Evolutionary conservation across 805 yeast species (phyloP), one percentile per base, ranked within the genome.

Genomic region (Yamadazyma akitaensis): DNA sequence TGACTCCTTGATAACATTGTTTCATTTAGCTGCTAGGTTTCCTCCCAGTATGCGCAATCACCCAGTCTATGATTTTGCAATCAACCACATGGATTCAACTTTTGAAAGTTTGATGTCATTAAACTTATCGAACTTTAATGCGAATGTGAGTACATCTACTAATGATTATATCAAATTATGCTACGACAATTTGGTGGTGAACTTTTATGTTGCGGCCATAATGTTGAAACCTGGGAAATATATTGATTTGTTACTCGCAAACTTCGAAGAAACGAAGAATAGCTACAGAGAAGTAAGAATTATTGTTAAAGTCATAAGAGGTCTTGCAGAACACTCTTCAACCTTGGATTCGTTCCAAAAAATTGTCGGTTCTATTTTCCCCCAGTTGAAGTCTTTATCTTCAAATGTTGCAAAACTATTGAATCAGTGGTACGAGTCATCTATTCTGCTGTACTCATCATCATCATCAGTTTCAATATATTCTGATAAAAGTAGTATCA

Each of bases 161-260:
- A 44, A 30, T 24, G 49, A 42, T 17, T 26, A 46, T 17, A 43
- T 54, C 2, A 36, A 44, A 11, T 14, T 25, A n/a, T 46, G 53
- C 13, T 64, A 58, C 49, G 63, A 61, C 30, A 51, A 53, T 17
- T 51, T 67, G 14, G 24, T 55, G 7, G 57, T 64, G 2, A 61
- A 65, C 39, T 64, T 66, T 34, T 67, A 56, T 46, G 58, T 65
- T 1, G 65, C 71, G 5, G 75, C 76, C 5, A 59, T 68, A 5
- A 55, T 64, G 51, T 49, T 70, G 33, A 60, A 65, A 40, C 71
- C 74, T 1, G 60, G 59, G 6, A 59, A 53, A 43, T 70, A 70
- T 51, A 44, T 55, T 11, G 55, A 58, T 13, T 35, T 56, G 1
- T 51, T 72, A 24, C 47, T 61, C 16, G 46, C 50, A 3, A 58